Percentiles rank a stretch among this genome's conserved stretches.
phyloP scores from a whole-genome alignment of 139 green algal genomes.

The Desmodesmus armatus region DNA sequence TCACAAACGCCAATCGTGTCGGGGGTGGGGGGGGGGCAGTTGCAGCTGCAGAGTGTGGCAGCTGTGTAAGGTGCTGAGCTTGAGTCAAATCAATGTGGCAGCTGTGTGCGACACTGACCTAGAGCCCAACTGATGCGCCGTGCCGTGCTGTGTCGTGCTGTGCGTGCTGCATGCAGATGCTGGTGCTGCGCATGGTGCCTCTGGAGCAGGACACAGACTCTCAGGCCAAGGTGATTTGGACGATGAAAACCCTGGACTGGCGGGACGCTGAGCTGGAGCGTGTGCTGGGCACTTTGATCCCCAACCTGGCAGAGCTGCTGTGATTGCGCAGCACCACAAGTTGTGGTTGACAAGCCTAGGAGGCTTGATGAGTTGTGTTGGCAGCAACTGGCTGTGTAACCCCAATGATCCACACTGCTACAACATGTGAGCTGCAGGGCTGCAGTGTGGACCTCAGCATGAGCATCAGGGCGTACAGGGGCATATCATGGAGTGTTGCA shows the following conservation, averaged over 20 bases:
- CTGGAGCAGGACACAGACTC: neutral
- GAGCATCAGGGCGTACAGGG: no score
- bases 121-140: neutral
- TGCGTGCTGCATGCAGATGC: no score
- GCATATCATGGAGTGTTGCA: no score
- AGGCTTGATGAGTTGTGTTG: no score
- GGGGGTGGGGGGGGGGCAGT: no score
- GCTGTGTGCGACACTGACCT: neutral
- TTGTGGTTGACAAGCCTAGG: no score
- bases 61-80: neutral
- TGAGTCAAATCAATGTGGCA: neutral
- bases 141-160: neutral
- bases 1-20: no score
- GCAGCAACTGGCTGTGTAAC: no score
- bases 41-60: neutral
- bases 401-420: no score
- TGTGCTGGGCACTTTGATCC: conserved; percentile 1
- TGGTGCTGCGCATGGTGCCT: neutral
- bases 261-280: conserved; percentile 16
- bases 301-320: conserved; percentile 20
- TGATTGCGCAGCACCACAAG: no score
- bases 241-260: neutral
- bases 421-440: no score
- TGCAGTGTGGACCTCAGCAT: no score
- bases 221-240: conserved; percentile 29